Evolutionary conservation across 2,329 filamentous ascomycete genomes (phyloP).

Genomic region (Microthyrium microscopicum): DNA sequence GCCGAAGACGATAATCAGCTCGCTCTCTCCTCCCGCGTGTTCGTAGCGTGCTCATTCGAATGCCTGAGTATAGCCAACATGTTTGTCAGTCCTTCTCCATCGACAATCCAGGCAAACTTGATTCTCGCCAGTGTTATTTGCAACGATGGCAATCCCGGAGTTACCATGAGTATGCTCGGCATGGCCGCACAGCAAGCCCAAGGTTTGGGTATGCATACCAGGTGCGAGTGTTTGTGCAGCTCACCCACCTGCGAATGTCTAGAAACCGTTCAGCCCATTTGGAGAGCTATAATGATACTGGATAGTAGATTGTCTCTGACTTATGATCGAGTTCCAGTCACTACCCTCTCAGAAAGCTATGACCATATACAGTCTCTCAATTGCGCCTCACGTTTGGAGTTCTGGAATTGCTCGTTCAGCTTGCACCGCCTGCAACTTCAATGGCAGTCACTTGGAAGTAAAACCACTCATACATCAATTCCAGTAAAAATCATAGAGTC

Average conservation of each 20-base stretch:
- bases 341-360: too few species aligned
- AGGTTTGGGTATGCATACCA: not conserved
- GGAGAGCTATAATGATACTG: too few species aligned
- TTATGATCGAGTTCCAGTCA: too few species aligned
- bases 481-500: too few species aligned
- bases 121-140: conserved; percentile 1
- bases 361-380: too few species aligned
- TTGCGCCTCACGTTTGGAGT: too few species aligned
- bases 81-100: not conserved
- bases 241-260: not conserved
- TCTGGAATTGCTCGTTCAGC: too few species aligned
- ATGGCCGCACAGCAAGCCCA: not conserved
- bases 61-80: not conserved
- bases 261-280: not conserved
- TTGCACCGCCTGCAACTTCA: too few species aligned
- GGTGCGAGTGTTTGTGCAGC: not conserved
- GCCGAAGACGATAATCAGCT: too few species aligned
- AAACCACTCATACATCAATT: too few species aligned
- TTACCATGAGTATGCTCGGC: not conserved
- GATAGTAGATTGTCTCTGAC: too few species aligned
- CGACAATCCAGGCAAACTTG: not conserved
- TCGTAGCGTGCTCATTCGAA: not conserved
- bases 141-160: not conserved
- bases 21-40: not conserved
- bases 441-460: too few species aligned